Conservation (phyloP, 805 yeast species). For the Metahyphopichia silvanorum region DNA sequence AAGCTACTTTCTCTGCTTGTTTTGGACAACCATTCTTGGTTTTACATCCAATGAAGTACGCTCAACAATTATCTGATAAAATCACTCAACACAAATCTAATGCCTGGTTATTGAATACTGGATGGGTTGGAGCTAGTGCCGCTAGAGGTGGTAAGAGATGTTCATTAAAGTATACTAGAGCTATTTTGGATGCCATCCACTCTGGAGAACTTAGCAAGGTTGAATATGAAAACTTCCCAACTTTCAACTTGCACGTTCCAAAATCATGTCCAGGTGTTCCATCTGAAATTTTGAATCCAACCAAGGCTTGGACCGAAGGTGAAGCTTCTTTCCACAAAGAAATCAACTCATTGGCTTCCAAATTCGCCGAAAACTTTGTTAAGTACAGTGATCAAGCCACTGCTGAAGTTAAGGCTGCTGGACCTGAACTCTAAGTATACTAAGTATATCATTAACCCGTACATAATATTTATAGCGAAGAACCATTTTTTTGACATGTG, state of each 20-base stretch:
- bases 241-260: conserved; percentile 86
- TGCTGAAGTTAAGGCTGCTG: conserved; percentile 86
- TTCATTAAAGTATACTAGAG: conserved; percentile 96
- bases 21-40: conserved; percentile 99
- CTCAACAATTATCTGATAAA: conserved; percentile 92
- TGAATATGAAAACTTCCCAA: conserved; percentile 80
- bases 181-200: conserved; percentile 91
- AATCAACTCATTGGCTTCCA: conserved; percentile 59
- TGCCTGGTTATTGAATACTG: conserved; percentile 97
- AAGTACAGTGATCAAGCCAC: conserved; percentile 83
- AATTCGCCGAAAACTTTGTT: conserved; percentile 83
- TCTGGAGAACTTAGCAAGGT: conserved; percentile 80
- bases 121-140: conserved; percentile 96
- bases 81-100: conserved; percentile 82
- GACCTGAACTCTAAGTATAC: conserved; percentile 57
- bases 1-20: conserved; percentile 97
- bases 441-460: no score
- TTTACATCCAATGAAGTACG: conserved; percentile 96
- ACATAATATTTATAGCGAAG: conserved; percentile 2
- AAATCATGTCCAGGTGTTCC: conserved; percentile 82
- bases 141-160: conserved; percentile 95
- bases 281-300: conserved; percentile 78
- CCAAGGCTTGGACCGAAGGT: conserved; percentile 67
- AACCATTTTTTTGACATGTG: no score
- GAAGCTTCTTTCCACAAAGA: conserved; percentile 36